A percentile compares a stretch with the other conserved stretches of the same genome.
phyloP scores from a whole-genome alignment of 2,329 filamentous ascomycete genomes.

The Stachybotrys elegans region DNA sequence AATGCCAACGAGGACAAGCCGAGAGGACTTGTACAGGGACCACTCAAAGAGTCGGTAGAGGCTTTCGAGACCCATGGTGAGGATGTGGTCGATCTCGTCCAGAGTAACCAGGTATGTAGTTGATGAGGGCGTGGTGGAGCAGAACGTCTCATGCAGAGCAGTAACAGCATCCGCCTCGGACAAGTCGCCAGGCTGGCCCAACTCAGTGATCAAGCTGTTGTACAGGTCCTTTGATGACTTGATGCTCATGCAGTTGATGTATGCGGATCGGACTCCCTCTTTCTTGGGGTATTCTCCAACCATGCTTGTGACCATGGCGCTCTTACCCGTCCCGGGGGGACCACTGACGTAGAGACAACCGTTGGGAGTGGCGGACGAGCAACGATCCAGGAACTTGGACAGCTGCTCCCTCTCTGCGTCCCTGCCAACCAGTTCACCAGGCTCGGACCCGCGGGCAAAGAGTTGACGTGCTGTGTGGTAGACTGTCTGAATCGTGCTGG shows the following conservation, averaged over 20 bases:
- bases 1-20: conserved; percentile 81
- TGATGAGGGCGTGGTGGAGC: conserved; percentile 51
- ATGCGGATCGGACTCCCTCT: conserved; percentile 60
- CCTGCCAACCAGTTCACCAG: conserved; percentile 71
- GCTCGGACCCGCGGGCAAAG: conserved; percentile 74
- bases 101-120: conserved; percentile 76
- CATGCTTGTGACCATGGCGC: conserved; percentile 82
- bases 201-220: conserved; percentile 67
- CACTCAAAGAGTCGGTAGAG: conserved; percentile 95
- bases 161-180: conserved; percentile 63
- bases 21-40: conserved; percentile 78
- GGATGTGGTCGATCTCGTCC: conserved; percentile 91
- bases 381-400: conserved; percentile 60
- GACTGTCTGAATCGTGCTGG: conserved; percentile 64
- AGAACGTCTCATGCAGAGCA: conserved; percentile 66
- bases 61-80: conserved; percentile 82
- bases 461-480: conserved; percentile 85
- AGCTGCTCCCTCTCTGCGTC: conserved; percentile 65
- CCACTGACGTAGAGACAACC: conserved; percentile 94
- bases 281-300: conserved; percentile 52
- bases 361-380: conserved; percentile 53
- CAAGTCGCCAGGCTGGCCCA: conserved; percentile 53
- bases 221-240: conserved; percentile 85
- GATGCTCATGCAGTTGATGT: conserved; percentile 96
- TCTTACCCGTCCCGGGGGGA: conserved; percentile 94